Percentiles rank a stretch among this genome's conserved stretches.
phyloP scores from a whole-genome alignment of 1,139 yeast species.

The Diutina rugosa region DNA sequence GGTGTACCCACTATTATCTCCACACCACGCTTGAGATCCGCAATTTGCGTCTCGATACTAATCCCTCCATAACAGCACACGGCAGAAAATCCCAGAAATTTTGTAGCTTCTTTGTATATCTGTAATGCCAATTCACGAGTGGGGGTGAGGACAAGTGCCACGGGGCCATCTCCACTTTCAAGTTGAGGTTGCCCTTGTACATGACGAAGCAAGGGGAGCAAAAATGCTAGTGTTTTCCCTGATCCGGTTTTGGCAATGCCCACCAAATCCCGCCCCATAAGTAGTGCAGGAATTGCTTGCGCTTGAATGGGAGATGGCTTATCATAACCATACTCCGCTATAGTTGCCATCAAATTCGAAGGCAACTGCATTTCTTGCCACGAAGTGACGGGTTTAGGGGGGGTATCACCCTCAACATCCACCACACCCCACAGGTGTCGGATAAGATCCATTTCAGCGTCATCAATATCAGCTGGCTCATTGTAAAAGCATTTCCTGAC shows the following conservation, averaged over 20 bases:
- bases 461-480: slow-evolving; percentile 44
- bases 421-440: slow-evolving; percentile 51
- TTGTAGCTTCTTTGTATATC: slow-evolving; percentile 53
- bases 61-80: slow-evolving; percentile 95
- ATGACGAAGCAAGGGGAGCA: slow-evolving; percentile 76
- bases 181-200: slow-evolving; percentile 58
- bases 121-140: slow-evolving; percentile 90
- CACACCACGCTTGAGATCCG: slow-evolving; percentile 65
- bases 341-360: slow-evolving; percentile 35
- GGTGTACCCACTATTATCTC: slow-evolving; percentile 91
- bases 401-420: slow-evolving; percentile 41
- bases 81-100: slow-evolving; percentile 43
- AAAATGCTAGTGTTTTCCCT: slow-evolving; percentile 85
- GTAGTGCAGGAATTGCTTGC: slow-evolving; percentile 81
- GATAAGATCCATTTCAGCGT: slow-evolving; percentile 41
- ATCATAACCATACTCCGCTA: slow-evolving; percentile 38
- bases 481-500: slow-evolving; percentile 54
- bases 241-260: slow-evolving; percentile 97
- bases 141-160: slow-evolving; percentile 76
- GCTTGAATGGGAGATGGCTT: slow-evolving; percentile 84
- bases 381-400: slow-evolving; percentile 55
- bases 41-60: slow-evolving; percentile 69
- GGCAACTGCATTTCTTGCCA: slow-evolving; percentile 85
- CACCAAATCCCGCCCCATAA: slow-evolving; percentile 83
- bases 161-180: slow-evolving; percentile 51